phyloP scores from a whole-genome alignment of 148 eudicot species.

The Oxyria digyna region DNA sequence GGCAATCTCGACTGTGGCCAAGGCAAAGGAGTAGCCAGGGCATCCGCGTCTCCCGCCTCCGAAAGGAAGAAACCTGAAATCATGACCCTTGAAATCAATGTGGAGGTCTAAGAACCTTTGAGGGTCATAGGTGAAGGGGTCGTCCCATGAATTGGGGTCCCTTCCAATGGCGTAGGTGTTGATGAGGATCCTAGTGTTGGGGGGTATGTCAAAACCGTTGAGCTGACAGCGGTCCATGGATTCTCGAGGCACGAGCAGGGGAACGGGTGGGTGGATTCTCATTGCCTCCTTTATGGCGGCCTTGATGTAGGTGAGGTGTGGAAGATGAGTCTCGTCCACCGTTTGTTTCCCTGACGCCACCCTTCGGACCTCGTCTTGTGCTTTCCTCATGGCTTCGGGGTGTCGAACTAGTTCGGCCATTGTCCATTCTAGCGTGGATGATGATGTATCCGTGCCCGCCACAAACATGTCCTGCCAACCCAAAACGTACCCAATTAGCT shows the following conservation, averaged over 20 bases:
- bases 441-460: conserved; percentile 8
- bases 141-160: conserved; percentile 35
- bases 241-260: conserved; percentile 2
- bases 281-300: conserved; percentile 8
- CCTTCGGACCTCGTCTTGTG: conserved; percentile 6
- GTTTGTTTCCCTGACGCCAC: background rate
- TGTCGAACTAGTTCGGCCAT: background rate
- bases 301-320: conserved; percentile 3
- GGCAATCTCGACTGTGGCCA: conserved; percentile 31
- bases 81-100: conserved; percentile 34
- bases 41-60: conserved; percentile 46
- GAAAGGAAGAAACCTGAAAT: conserved; percentile 37
- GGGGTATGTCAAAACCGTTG: background rate
- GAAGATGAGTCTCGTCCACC: background rate
- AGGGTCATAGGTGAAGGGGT: conserved; percentile 30
- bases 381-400: conserved; percentile 4
- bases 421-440: conserved; percentile 6
- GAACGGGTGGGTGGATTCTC: conserved; percentile 7
- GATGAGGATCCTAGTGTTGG: conserved; percentile 20
- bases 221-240: background rate
- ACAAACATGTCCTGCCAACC: conserved; percentile 9
- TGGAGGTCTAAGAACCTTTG: conserved; percentile 23
- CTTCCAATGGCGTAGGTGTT: conserved; percentile 43
- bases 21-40: conserved; percentile 27
- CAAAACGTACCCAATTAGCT: no score